Evolutionary conservation across 2,329 filamentous ascomycete genomes (phyloP).

Genomic region (Emergomyces africanus): DNA sequence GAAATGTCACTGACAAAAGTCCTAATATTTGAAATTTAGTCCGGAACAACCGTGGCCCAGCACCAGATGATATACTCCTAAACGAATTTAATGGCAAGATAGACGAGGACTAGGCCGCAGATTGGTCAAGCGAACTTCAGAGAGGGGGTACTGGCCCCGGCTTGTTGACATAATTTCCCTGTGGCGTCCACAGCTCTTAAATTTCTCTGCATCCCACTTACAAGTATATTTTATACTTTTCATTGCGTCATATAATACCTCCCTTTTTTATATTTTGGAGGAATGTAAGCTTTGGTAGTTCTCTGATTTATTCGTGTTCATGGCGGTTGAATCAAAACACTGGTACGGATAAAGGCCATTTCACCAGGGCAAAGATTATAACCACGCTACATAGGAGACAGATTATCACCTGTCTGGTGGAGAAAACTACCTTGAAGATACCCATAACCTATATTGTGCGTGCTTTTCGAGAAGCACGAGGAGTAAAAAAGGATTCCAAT

Average conservation of each 20-base stretch:
- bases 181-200: background rate
- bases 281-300: background rate
- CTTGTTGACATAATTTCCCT: background rate
- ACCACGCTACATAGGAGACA: background rate
- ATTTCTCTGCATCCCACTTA: background rate
- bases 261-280: background rate
- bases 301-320: background rate
- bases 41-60: slow-evolving; percentile 42
- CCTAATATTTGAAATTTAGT: slow-evolving; percentile 21
- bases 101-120: slow-evolving; percentile 42
- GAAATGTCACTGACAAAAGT: background rate
- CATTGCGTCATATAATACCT: background rate
- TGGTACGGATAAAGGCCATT: too few relatives aligned
- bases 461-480: background rate
- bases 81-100: slow-evolving; percentile 57
- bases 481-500: background rate
- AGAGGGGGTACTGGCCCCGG: background rate
- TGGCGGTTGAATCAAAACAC: background rate
- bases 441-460: background rate
- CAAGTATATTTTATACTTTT: background rate
- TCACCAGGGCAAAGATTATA: background rate
- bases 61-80: slow-evolving; percentile 58
- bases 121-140: background rate
- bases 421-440: background rate
- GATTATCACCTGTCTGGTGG: background rate